phyloP scores from a whole-genome alignment of 2,329 filamentous ascomycete genomes.

The Thielaviopsis musarum region DNA sequence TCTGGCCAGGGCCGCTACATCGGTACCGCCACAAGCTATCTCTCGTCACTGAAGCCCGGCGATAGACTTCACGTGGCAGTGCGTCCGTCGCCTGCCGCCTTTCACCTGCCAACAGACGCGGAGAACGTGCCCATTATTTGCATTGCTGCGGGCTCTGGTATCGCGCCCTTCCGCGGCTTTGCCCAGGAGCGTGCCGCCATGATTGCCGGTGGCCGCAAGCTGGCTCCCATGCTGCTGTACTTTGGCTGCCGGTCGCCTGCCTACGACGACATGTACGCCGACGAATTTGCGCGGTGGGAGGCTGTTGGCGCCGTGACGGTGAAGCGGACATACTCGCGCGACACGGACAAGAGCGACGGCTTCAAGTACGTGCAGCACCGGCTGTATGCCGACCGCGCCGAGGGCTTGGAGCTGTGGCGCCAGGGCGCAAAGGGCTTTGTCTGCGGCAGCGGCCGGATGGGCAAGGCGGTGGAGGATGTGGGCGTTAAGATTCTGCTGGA shows the following conservation, averaged over 20 bases:
- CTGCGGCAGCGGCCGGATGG: slow-evolving; percentile 41
- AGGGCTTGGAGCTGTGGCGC: slow-evolving; percentile 24
- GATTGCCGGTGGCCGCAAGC: slow-evolving; percentile 29
- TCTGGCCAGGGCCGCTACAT: slow-evolving; percentile 32
- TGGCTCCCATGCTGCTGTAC: slow-evolving; percentile 48
- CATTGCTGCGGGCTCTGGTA: slow-evolving; percentile 35
- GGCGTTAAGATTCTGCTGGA: slow-evolving; percentile 22
- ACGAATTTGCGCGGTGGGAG: slow-evolving; percentile 43
- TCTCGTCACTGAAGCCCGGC: slow-evolving; percentile 29
- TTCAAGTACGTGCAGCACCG: slow-evolving; percentile 32
- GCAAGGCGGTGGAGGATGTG: slow-evolving; percentile 28
- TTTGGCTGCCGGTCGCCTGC: slow-evolving; percentile 41
- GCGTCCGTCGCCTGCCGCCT: slow-evolving; percentile 25
- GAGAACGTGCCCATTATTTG: slow-evolving; percentile 33
- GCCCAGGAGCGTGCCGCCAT: slow-evolving; percentile 42
- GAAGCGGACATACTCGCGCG: slow-evolving; percentile 35
- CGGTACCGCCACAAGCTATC: slow-evolving; percentile 45
- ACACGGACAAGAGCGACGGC: slow-evolving; percentile 26
- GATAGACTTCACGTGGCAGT: slow-evolving; percentile 34
- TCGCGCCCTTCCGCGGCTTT: slow-evolving; percentile 48
- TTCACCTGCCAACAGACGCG: slow-evolving; percentile 30
- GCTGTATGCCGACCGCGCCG: slow-evolving; percentile 21
- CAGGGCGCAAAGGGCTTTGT: slow-evolving; percentile 41
- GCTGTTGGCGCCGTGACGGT: slow-evolving; percentile 42
- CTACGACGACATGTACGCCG: slow-evolving; percentile 42